phyloP scores from a whole-genome alignment of 495 filamentous ascomycete species.

The Chlorociboria aeruginascens region DNA sequence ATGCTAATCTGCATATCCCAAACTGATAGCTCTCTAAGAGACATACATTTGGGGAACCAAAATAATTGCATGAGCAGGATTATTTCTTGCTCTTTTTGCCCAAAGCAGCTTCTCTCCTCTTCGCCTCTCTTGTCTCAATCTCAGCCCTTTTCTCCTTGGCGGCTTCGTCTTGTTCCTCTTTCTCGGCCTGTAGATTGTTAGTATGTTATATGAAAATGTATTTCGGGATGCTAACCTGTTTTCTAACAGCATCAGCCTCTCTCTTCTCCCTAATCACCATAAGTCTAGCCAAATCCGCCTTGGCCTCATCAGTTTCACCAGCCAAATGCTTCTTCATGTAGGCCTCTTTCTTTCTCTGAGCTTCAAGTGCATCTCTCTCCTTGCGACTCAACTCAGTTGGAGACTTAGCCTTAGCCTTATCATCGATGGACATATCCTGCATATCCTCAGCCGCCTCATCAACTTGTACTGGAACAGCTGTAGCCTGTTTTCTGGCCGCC shows the following conservation, averaged over 20 bases:
- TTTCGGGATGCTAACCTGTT: conserved; percentile 29
- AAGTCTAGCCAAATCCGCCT: conserved; percentile 79
- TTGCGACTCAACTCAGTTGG: conserved; percentile 56
- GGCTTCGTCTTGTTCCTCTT: conserved; percentile 56
- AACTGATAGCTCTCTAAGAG: neutral
- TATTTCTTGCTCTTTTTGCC: conserved; percentile 16
- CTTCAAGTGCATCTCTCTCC: conserved; percentile 83
- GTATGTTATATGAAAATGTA: neutral
- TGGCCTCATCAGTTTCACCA: conserved; percentile 94
- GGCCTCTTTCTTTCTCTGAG: conserved; percentile 75
- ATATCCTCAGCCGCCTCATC: conserved; percentile 37
- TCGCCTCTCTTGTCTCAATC: conserved; percentile 30
- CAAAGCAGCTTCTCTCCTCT: conserved; percentile 20
- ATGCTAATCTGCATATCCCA: neutral
- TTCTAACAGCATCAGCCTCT: conserved; percentile 61
- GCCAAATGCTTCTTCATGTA: conserved; percentile 91
- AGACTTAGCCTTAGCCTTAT: conserved; percentile 24
- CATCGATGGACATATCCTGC: conserved; percentile 29
- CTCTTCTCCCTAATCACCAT: conserved; percentile 71
- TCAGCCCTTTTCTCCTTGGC: conserved; percentile 38
- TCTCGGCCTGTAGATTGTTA: conserved; percentile 40
- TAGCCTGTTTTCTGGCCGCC: conserved; percentile 43
- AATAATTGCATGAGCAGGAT: conserved; percentile 15
- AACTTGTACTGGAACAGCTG: conserved; percentile 23
- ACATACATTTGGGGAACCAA: neutral